Evolutionary conservation across 768 basidiomycete genomes (phyloP), one percentile per base, ranked within the genome.

Genomic region (Harrya chromipes): DNA sequence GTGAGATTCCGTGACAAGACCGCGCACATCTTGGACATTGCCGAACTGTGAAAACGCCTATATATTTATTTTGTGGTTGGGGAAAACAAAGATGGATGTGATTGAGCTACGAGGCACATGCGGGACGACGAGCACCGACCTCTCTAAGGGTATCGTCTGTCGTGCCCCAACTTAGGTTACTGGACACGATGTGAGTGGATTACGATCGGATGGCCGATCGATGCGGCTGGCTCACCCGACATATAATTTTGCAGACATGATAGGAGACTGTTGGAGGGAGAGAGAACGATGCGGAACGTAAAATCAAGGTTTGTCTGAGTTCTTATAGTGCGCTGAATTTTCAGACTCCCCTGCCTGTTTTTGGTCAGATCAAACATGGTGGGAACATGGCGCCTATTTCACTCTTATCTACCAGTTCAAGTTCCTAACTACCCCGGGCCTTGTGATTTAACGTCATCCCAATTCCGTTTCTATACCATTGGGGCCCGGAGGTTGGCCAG

Each of bases 1-100:
- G 57, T 54, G 54, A 57, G 66, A 69, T 48, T 58, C 59, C 61
- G n/a, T 47, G 57, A 56, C 57, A 52, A 55, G 58, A 66, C 58
- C 54, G 73, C 79, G 66, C 67, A 81, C 79, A 74, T 81, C 80
- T 51, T 67, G 43, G 57, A 81, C 71, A 33, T 67, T 44, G 51
- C 80, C 80, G 61, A 57, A 76, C 13, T 63, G 40, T 38, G 60
- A 53, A 70, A 81, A 81, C 6, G 72, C 71, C 74, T 77, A 24
- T 54, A 21, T 41, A 40, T 59, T 36, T 12, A 42, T 27, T 33
- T 42, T 26, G 26, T 26, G 26, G 26, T 20, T 4, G 2, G 37
- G 26, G 23, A 24, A 50, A 19, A 52, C n/a, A 13, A 44, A 27
- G 47, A 46, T 38, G 13, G 11, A 6, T 31, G 44, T 12, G 31